Percentiles rank a stretch among this genome's conserved stretches.
Conservation (phyloP, 495 filamentous ascomycete species). For the Hypoxylon rickii region DNA sequence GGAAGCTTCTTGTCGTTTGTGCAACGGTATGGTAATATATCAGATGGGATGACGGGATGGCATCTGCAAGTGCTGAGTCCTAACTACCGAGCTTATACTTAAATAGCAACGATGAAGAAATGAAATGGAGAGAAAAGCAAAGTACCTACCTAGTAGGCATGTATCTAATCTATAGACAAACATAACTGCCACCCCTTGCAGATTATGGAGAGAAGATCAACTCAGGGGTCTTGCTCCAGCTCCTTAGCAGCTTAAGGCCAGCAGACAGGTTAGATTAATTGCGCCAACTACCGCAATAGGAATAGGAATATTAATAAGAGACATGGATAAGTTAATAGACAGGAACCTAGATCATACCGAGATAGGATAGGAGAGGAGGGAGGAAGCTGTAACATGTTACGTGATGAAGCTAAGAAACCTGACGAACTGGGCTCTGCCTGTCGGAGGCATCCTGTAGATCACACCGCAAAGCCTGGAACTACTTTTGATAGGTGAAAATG, state of each 20-base stretch:
- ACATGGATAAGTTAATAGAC: too few relatives aligned
- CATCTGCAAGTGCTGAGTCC: background rate
- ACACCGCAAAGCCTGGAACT: too few relatives aligned
- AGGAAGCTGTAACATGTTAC: background rate
- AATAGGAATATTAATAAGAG: background rate
- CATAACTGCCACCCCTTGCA: background rate
- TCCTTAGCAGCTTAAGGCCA: background rate
- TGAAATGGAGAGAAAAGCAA: too few relatives aligned
- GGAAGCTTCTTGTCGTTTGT: background rate
- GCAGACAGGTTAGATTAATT: background rate
- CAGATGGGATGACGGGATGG: background rate
- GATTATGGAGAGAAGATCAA: conserved; percentile 12
- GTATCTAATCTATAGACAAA: too few relatives aligned
- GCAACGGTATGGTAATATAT: background rate
- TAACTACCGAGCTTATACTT: too few relatives aligned
- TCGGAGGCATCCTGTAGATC: background rate
- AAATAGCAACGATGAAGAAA: too few relatives aligned
- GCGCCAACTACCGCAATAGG: conserved; percentile 4
- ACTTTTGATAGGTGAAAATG: background rate
- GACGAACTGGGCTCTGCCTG: background rate
- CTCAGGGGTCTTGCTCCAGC: conserved; percentile 21
- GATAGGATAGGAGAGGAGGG: background rate
- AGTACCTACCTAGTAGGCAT: too few relatives aligned
- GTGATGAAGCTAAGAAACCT: background rate
- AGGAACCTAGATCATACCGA: background rate